Percentiles rank a stretch among this genome's conserved stretches.
These are phyloP conservation scores for Trichophyton verrucosum DNA, from an alignment of 2,329 filamentous ascomycete species.

Conservation along the genomic window DNA sequence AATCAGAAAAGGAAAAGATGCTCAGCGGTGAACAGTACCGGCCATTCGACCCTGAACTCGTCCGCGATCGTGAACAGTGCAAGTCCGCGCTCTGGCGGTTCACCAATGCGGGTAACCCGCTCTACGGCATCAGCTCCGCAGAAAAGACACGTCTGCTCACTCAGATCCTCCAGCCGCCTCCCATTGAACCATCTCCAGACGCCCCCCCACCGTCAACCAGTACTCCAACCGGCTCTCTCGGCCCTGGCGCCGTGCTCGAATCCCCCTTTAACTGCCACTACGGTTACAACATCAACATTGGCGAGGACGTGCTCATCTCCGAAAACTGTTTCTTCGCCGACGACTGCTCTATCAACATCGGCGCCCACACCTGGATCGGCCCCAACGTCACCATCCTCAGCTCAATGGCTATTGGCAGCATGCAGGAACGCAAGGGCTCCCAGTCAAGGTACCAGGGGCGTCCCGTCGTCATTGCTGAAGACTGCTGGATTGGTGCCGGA, in stretches of 20 bases:
- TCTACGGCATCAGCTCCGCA: constrained; percentile 51
- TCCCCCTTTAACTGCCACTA: constrained; percentile 88
- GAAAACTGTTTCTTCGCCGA: constrained; percentile 78
- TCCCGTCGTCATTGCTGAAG: constrained; percentile 61
- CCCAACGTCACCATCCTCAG: constrained; percentile 81
- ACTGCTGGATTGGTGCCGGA: constrained; percentile 53
- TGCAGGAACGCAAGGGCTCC: constrained; percentile 59
- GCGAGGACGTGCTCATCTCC: constrained; percentile 70
- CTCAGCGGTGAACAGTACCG: constrained; percentile 64
- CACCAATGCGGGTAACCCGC: constrained; percentile 70
- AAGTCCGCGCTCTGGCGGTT: constrained; percentile 70
- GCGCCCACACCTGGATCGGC: constrained; percentile 55
- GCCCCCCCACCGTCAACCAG: constrained; percentile 39
- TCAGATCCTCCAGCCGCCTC: constrained; percentile 26
- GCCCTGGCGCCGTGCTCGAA: constrained; percentile 67
- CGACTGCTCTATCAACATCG: constrained; percentile 70
- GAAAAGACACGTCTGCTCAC: constrained; percentile 30
- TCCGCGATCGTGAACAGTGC: constrained; percentile 75
- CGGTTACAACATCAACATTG: constrained; percentile 86
- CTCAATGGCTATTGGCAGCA: constrained; percentile 58
- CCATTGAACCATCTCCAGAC: constrained; percentile 17
- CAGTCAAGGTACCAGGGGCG: constrained; percentile 59
- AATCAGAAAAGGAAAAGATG: constrained; percentile 84
- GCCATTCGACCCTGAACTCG: constrained; percentile 64
- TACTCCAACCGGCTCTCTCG: constrained; percentile 49